Evolutionary conservation across 106 monocot genomes (phyloP).

Genomic region (Narthecium ossifragum): DNA sequence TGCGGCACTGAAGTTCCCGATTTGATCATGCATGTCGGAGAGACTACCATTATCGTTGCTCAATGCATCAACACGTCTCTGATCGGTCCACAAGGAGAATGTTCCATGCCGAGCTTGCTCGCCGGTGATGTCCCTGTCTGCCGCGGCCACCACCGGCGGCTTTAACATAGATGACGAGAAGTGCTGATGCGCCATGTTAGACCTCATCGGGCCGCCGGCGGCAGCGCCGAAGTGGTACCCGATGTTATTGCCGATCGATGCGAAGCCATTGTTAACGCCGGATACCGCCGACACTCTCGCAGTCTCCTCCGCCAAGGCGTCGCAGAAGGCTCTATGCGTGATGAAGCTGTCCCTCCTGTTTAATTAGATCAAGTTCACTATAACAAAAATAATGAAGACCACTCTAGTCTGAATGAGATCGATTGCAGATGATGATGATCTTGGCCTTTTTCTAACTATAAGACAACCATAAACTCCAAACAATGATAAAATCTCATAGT

Average conservation of each 20-base stretch:
- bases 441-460: too few species aligned
- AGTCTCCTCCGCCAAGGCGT: conserved; percentile 59
- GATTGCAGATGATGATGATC: too few species aligned
- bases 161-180: conserved; percentile 21
- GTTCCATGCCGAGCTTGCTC: conserved; percentile 4
- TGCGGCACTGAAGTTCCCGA: conserved; percentile 2
- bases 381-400: too few species aligned
- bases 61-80: background rate
- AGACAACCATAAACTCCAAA: too few species aligned
- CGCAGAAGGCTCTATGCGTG: conserved; percentile 72
- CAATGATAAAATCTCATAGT: too few species aligned
- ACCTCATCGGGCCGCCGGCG: conserved; percentile 12
- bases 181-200: conserved; percentile 21
- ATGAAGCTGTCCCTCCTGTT: conserved; percentile 72
- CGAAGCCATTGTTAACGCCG: conserved; percentile 11
- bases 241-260: background rate
- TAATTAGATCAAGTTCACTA: too few species aligned
- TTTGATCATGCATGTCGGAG: conserved; percentile 16
- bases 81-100: conserved; percentile 27
- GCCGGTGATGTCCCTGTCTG: background rate
- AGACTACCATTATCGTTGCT: background rate
- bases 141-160: background rate
- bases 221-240: conserved; percentile 21
- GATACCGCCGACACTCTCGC: conserved; percentile 39
- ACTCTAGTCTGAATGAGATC: too few species aligned